These are phyloP conservation scores for Eruca vesicaria DNA, from an alignment of 441 rosid genomes.

Conservation along the genomic window DNA sequence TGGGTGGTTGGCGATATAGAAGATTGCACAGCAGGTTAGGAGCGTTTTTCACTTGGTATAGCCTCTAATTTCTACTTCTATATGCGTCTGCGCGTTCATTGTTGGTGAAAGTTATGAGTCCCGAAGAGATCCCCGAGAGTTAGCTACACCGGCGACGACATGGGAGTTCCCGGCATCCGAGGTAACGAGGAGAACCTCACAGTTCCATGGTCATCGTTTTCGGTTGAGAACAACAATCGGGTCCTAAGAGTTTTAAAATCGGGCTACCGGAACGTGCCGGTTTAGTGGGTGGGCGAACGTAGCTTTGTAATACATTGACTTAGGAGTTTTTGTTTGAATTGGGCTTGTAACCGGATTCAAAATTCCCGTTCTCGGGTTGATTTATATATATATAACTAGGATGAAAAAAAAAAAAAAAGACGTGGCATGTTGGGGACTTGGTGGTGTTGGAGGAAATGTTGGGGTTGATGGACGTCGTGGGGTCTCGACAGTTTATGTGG, in stretches of 20 bases:
- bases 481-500: no score
- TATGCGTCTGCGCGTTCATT: background rate
- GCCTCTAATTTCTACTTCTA: background rate
- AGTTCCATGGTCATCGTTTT: background rate
- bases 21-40: background rate
- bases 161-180: background rate
- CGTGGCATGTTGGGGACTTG: no score
- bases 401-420: no score
- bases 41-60: background rate
- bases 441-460: no score
- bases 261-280: background rate
- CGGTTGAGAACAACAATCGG: background rate
- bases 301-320: background rate
- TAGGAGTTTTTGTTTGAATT: background rate
- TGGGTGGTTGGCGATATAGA: background rate
- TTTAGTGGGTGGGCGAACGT: background rate
- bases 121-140: background rate
- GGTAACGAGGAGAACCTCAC: background rate
- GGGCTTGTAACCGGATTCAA: background rate
- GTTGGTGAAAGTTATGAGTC: background rate
- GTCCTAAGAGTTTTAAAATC: background rate
- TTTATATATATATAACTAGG: no score
- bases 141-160: background rate
- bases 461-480: no score
- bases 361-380: no score